Percentiles rank a stretch among this genome's conserved stretches.
Evolutionary conservation across 495 filamentous ascomycete genomes (phyloP).

Genomic region (Penicillium mononematosum): DNA sequence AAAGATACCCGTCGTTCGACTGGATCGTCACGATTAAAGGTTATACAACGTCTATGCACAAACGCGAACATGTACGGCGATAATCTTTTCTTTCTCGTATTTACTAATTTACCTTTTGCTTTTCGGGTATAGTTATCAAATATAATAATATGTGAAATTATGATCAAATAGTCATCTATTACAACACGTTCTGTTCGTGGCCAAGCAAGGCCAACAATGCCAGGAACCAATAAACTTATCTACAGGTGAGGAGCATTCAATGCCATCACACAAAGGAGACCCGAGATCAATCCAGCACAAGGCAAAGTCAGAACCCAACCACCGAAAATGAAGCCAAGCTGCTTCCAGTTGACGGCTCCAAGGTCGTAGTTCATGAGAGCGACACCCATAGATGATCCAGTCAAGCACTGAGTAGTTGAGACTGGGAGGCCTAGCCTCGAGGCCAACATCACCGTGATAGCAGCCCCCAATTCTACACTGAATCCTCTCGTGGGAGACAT

Average conservation of each 20-base stretch:
- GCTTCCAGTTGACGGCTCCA: slow-evolving; percentile 39
- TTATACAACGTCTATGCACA: background rate
- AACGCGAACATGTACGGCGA: slow-evolving; percentile 1
- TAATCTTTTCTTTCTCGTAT: slow-evolving; percentile 2
- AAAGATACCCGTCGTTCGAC: slow-evolving; percentile 19
- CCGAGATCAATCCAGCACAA: slow-evolving; percentile 37
- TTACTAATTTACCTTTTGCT: background rate
- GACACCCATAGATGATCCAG: slow-evolving; percentile 38
- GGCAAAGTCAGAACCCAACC: slow-evolving; percentile 45
- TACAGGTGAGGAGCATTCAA: slow-evolving; percentile 41
- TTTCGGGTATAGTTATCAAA: background rate
- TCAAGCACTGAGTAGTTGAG: slow-evolving; percentile 42
- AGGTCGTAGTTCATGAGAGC: slow-evolving; percentile 44
- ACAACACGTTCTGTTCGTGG: background rate
- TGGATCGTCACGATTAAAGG: background rate
- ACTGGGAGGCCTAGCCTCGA: slow-evolving; percentile 52
- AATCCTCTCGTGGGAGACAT: slow-evolving; percentile 68
- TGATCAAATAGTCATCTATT: background rate
- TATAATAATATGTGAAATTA: slow-evolving; percentile 1
- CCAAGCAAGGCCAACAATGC: background rate
- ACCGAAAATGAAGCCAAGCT: slow-evolving; percentile 35
- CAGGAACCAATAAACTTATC: background rate
- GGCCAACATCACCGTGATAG: slow-evolving; percentile 66
- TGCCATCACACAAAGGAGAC: slow-evolving; percentile 38
- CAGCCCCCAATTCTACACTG: slow-evolving; percentile 67